Evolutionary conservation across 352 stramenopile species (phyloP), one percentile per base, ranked within the genome.

Genomic region (Vaucheria bursata): DNA sequence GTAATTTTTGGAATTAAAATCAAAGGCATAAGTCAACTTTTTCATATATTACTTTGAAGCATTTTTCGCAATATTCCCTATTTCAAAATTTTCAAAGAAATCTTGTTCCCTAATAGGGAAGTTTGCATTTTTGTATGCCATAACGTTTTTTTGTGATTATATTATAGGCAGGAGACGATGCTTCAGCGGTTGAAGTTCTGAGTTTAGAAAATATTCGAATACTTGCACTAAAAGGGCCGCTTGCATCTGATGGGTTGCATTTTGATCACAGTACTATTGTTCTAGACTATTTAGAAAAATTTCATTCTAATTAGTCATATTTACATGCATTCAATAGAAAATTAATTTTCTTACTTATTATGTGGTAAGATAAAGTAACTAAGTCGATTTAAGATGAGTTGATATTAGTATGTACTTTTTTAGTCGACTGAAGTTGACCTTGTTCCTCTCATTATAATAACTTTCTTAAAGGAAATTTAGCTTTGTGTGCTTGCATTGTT

Each of bases 251-350:
- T 37, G 12, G 12, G 6, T 8, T 72, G 65, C 31, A 35, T 3
- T 72, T 72, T 38, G 65, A 72, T 40, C 65, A 72, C 65, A 38
- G 6, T 40, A 7, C 65, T 40, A 72, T 72, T 8, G n/a, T 72
- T 2, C 6, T 72, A 6, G 65, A 72, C 31, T 72, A 72, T 34
- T 68, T 68, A 37, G 2, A 68, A 34, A 31, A 68, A 7, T 68
- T 68, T 7, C 53, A 68, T n/a, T n/a, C n/a, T n/a, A n/a, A n/a
- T n/a, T n/a, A n/a, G n/a, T n/a, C n/a, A n/a, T n/a, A n/a, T n/a
- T n/a, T n/a, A n/a, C n/a, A n/a, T n/a, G n/a, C n/a, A n/a, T n/a
- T n/a, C n/a, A n/a, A n/a, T n/a, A n/a, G n/a, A n/a, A n/a, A n/a
- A n/a, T n/a, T n/a, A n/a, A n/a, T n/a, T n/a, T n/a, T n/a, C n/a